Evolutionary conservation across 139 green algal species (phyloP).

Genomic region (Picochlorum costavermella): DNA sequence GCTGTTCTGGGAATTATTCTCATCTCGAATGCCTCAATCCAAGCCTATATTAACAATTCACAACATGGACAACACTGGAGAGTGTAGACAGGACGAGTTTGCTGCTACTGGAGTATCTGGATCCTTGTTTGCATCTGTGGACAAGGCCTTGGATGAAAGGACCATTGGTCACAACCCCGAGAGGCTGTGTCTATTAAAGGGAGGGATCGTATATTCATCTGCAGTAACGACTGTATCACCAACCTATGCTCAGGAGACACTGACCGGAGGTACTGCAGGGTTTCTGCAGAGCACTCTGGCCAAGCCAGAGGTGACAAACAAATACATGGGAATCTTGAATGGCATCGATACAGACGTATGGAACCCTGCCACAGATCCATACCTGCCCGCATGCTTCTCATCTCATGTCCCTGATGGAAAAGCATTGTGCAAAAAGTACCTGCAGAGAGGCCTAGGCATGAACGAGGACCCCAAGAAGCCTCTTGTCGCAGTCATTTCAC

Average conservation of each 20-base stretch:
- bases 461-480: constrained; percentile 58
- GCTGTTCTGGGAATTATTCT: constrained; percentile 79
- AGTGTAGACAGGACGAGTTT: constrained; percentile 84
- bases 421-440: constrained; percentile 77
- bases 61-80: constrained; percentile 90
- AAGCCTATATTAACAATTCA: constrained; percentile 83
- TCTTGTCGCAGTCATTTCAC: constrained; percentile 77
- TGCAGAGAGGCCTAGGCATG: constrained; percentile 77
- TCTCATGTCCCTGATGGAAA: constrained; percentile 54
- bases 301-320: constrained; percentile 30
- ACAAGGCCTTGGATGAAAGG: constrained; percentile 90
- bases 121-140: constrained; percentile 58
- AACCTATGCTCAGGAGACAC: constrained; percentile 78
- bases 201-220: constrained; percentile 87
- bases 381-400: constrained; percentile 69
- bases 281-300: constrained; percentile 69
- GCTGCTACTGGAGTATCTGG: constrained; percentile 56
- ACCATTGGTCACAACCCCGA: constrained; percentile 97
- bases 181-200: constrained; percentile 90
- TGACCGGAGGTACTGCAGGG: constrained; percentile 59
- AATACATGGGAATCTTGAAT: constrained; percentile 82
- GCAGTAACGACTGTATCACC: constrained; percentile 85
- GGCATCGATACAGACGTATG: constrained; percentile 83
- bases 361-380: constrained; percentile 65
- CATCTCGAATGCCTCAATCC: constrained; percentile 14